A percentile compares a stretch with the other conserved stretches of the same genome.
These are phyloP conservation scores for Flaveria ramosissima DNA, from an alignment of 129 eudicot species.

Conservation along the genomic window DNA sequence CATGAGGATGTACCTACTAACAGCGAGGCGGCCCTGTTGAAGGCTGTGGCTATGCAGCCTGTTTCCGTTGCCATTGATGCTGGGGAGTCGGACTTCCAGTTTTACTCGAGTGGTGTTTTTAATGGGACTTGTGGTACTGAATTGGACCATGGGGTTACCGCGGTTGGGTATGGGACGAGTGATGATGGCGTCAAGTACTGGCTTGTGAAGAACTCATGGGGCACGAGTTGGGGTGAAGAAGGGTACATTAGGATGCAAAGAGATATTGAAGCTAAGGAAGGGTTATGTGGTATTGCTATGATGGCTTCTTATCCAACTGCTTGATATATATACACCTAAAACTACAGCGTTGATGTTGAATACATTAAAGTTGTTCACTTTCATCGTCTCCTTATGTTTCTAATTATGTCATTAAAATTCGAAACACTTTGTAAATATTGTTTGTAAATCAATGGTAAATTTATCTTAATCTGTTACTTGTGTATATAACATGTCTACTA, in stretches of 20 bases:
- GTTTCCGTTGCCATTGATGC: slow-evolving; percentile 69
- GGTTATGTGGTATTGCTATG: slow-evolving; percentile 33
- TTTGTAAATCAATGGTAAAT: not conserved
- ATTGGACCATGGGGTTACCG: slow-evolving; percentile 23
- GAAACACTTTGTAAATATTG: not conserved
- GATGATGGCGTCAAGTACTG: slow-evolving; percentile 6
- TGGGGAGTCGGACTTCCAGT: slow-evolving; percentile 56
- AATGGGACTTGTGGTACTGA: slow-evolving; percentile 25
- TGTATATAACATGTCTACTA: slow-evolving; percentile 30
- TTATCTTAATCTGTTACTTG: not conserved
- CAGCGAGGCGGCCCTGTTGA: slow-evolving; percentile 52
- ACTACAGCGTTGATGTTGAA: not conserved
- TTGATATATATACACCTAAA: not conserved
- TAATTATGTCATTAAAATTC: not conserved
- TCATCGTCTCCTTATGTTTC: not conserved
- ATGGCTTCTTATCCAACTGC: slow-evolving; percentile 26
- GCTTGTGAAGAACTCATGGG: slow-evolving; percentile 28
- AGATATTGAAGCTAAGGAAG: slow-evolving; percentile 26
- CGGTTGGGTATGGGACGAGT: slow-evolving; percentile 17
- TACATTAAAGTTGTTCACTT: not conserved
- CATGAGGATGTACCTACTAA: slow-evolving; percentile 59
- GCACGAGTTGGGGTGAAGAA: slow-evolving; percentile 21
- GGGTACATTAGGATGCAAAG: slow-evolving; percentile 33
- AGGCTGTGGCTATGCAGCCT: slow-evolving; percentile 68
- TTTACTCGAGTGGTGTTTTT: slow-evolving; percentile 41